Evolutionary conservation across 768 basidiomycete genomes (phyloP).

Genomic region (Antrodiella citrinella): DNA sequence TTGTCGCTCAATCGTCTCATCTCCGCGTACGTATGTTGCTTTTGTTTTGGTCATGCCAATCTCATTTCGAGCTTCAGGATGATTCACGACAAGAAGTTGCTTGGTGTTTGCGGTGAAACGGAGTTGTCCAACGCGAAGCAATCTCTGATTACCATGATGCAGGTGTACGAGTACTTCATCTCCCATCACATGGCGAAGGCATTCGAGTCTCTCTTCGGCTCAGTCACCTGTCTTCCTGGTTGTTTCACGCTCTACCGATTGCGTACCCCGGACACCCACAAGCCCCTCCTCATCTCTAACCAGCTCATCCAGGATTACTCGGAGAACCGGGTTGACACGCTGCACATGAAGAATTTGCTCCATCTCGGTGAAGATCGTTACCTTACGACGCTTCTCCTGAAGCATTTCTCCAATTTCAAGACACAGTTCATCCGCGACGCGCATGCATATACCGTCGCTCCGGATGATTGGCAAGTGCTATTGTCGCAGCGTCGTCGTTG

Average conservation of each 20-base stretch:
- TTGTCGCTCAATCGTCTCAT: conserved; percentile 84
- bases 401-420: conserved; percentile 91
- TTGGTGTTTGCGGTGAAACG: conserved; percentile 96
- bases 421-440: conserved; percentile 95
- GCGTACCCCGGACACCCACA: conserved; percentile 89
- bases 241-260: conserved; percentile 98
- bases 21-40: conserved; percentile 63
- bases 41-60: background rate
- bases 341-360: conserved; percentile 98
- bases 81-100: conserved; percentile 92
- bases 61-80: conserved; percentile 43
- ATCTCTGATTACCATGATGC: conserved; percentile 96
- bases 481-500: conserved; percentile 96
- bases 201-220: conserved; percentile 94
- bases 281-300: conserved; percentile 89
- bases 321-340: conserved; percentile 91
- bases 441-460: conserved; percentile 89
- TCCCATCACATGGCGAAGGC: conserved; percentile 99
- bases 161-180: conserved; percentile 99
- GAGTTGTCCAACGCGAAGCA: conserved; percentile 88
- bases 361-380: conserved; percentile 99
- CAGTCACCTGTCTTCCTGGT: conserved; percentile 96
- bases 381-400: conserved; percentile 89
- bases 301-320: conserved; percentile 88
- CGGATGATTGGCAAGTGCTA: conserved; percentile 90